Evolutionary conservation across 192 early-diverging fungal species (phyloP), one percentile per base, ranked within the genome.

Genomic region (Coemansia sp.): DNA sequence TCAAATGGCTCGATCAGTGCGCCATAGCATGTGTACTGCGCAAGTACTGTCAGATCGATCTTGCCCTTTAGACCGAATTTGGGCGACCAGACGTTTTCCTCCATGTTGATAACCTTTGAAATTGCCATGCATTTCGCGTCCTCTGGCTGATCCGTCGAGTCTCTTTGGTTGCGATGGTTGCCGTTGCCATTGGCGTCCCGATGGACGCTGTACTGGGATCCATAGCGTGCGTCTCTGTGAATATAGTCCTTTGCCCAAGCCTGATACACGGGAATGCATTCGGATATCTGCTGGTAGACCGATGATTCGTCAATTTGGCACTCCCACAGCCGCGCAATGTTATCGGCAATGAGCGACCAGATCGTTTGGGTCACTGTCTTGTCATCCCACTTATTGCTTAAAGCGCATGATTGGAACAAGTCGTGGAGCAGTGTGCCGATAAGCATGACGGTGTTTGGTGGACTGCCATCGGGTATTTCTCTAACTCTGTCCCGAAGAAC

Each of bases 41-140:
- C 66, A 53, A 70, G 37, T 1, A 77, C 64, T 1, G 89, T 88
- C 25, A 89, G 86, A 64, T 98, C 95, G 25, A 98, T 84, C 63
- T 91, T 94, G 23, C 96, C 96, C 56, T 96, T 96, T 17, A 98
- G 74, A 1, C 96, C 96, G 80, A 86, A 96, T 65, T 75, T 92
- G 9, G 92, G 90, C 30, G 93, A 94, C 92, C 92, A 97, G 23
- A 95, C 82, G 50, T 86, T 86, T 58, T 98, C 95, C 68, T 98
- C 96, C 61, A 96, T 89, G 60, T 94, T 89, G 37, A 95, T 60
- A 0, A 94, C 74, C 48, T 89, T 88, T 25, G 76, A 81, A 23
- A 97, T 76, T 22, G 85, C 77, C 10, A 87, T 60, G 22, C 23
- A 28, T 34, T 54, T 54, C 0, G 48, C 27, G 9, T 30, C 65